Evolutionary conservation across 2,329 filamentous ascomycete genomes (phyloP).

Genomic region (Coniochaeta prunicola): DNA sequence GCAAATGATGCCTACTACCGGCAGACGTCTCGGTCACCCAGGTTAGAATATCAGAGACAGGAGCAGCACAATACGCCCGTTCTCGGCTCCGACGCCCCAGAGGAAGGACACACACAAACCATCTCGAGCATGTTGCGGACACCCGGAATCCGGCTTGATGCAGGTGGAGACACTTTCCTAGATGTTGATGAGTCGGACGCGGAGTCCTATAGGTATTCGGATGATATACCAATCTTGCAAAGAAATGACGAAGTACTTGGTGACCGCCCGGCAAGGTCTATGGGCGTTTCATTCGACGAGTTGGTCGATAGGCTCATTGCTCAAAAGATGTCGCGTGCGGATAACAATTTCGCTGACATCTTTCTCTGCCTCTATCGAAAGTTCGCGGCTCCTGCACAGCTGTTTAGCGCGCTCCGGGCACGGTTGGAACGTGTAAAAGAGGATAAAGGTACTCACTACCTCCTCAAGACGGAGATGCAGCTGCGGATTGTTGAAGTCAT

Average conservation of each 20-base stretch:
- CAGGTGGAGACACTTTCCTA: slow-evolving; percentile 47
- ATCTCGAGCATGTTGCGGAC: slow-evolving; percentile 42
- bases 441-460: slow-evolving; percentile 58
- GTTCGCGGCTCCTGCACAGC: slow-evolving; percentile 73
- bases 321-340: slow-evolving; percentile 76
- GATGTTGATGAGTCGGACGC: slow-evolving; percentile 65
- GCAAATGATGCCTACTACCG: slow-evolving; percentile 33
- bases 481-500: slow-evolving; percentile 77
- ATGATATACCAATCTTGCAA: slow-evolving; percentile 60
- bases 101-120: slow-evolving; percentile 37
- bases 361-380: slow-evolving; percentile 93
- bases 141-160: slow-evolving; percentile 45
- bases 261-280: slow-evolving; percentile 41
- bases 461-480: slow-evolving; percentile 74
- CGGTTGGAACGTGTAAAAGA: slow-evolving; percentile 66
- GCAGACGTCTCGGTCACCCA: slow-evolving; percentile 37
- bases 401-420: slow-evolving; percentile 71
- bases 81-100: slow-evolving; percentile 29
- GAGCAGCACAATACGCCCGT: slow-evolving; percentile 20
- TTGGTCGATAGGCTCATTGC: slow-evolving; percentile 82
- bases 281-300: slow-evolving; percentile 57
- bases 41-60: slow-evolving; percentile 34
- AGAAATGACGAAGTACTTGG: slow-evolving; percentile 57
- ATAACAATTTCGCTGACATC: slow-evolving; percentile 79
- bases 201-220: slow-evolving; percentile 58